A percentile compares a stretch with the other conserved stretches of the same genome.
Conservation (phyloP, 768 basidiomycete species). For the Bullera alba region DNA sequence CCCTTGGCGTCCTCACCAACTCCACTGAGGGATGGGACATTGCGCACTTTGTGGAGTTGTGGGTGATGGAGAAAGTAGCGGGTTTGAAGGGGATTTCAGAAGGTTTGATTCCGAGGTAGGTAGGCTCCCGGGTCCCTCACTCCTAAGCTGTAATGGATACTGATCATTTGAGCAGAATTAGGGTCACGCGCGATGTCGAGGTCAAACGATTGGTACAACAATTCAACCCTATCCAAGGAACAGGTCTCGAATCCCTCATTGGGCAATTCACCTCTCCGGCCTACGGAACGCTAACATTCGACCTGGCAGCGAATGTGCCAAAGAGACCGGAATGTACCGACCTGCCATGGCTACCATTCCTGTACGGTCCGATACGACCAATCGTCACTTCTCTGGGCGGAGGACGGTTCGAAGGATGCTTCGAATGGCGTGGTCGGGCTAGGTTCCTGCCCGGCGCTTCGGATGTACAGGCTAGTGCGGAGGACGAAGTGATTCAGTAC, state of each 20-base stretch:
- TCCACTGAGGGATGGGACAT: constrained; percentile 1
- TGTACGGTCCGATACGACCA: background rate
- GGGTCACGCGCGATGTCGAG: background rate
- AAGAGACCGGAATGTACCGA: background rate
- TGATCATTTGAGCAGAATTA: background rate
- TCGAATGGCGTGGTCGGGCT: too few species aligned
- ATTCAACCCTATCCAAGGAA: background rate
- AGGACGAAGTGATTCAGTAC: too few species aligned
- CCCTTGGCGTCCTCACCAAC: constrained; percentile 1
- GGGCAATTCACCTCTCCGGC: background rate
- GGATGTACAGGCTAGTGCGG: too few species aligned
- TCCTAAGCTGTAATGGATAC: too few species aligned
- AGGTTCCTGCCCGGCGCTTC: too few species aligned
- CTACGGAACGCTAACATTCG: background rate
- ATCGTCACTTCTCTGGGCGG: background rate
- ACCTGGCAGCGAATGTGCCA: background rate
- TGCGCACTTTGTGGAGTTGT: background rate
- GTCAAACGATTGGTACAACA: background rate
- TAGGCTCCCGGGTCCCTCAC: too few species aligned
- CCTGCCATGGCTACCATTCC: constrained; percentile 1
- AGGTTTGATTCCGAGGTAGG: background rate
- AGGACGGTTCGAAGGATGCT: constrained; percentile 8
- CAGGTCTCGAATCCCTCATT: background rate
- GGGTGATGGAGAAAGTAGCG: background rate
- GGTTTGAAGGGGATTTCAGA: background rate